Evolutionary conservation across 1,139 yeast genomes (phyloP).

Genomic region (Trichomonascaceae sp.): DNA sequence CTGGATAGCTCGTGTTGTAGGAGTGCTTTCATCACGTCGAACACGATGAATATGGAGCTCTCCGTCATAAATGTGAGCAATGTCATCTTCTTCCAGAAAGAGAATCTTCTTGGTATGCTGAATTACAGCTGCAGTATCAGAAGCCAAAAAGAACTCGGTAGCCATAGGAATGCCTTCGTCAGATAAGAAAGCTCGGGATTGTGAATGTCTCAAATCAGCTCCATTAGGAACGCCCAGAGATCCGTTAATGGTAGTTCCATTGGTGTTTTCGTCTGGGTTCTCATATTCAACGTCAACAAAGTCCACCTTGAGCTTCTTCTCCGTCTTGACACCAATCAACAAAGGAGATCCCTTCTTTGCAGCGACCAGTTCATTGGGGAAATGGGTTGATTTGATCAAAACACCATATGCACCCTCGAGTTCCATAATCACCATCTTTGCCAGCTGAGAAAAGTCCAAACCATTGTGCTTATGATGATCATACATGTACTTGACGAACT

Average conservation of each 20-base stretch:
- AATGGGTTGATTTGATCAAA: slow-evolving; percentile 83
- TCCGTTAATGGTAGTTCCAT: slow-evolving; percentile 17
- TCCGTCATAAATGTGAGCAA: slow-evolving; percentile 97
- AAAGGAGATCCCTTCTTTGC: slow-evolving; percentile 98
- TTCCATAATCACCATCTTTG: slow-evolving; percentile 87
- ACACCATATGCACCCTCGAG: slow-evolving; percentile 97
- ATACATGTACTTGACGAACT: slow-evolving; percentile 84
- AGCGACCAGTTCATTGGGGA: slow-evolving; percentile 94
- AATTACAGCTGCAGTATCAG: slow-evolving; percentile 97
- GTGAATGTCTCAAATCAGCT: slow-evolving; percentile 62
- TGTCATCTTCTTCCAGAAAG: slow-evolving; percentile 95
- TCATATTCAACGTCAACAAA: slow-evolving; percentile 94
- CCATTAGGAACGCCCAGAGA: slow-evolving; percentile 16
- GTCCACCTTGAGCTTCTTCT: slow-evolving; percentile 90
- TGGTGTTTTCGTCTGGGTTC: slow-evolving; percentile 15
- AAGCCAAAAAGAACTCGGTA: slow-evolving; percentile 90
- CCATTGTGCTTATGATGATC: slow-evolving; percentile 70
- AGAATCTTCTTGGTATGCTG: slow-evolving; percentile 97
- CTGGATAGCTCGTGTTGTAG: slow-evolving; percentile 91
- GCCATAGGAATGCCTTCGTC: slow-evolving; percentile 93
- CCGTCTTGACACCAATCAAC: slow-evolving; percentile 94
- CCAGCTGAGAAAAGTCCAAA: slow-evolving; percentile 83
- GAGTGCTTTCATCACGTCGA: slow-evolving; percentile 81
- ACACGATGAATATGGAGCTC: slow-evolving; percentile 98
- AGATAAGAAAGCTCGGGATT: slow-evolving; percentile 84